phyloP scores from a whole-genome alignment of 805 yeast species.

The Phaffomyces antillensis region DNA sequence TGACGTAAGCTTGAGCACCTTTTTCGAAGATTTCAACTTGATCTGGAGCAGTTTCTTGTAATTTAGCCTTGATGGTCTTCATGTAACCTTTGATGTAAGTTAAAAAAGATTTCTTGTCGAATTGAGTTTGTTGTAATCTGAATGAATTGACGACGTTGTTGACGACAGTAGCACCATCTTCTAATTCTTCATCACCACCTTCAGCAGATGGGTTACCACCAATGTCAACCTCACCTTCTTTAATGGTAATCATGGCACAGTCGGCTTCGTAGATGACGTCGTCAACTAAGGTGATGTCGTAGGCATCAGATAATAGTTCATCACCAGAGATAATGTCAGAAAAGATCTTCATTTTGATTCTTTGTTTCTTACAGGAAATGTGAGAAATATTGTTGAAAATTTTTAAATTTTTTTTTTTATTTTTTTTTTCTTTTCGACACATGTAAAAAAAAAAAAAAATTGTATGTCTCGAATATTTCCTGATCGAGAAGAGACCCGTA shows the following conservation, averaged over 20 bases:
- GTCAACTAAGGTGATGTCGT: slow-evolving; percentile 81
- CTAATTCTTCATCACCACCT: slow-evolving; percentile 73
- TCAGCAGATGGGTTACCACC: slow-evolving; percentile 99
- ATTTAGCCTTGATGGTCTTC: slow-evolving; percentile 89
- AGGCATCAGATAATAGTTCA: slow-evolving; percentile 96
- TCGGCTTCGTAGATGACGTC: slow-evolving; percentile 94
- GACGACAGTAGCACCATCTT: slow-evolving; percentile 83
- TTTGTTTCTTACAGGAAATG: too few species aligned
- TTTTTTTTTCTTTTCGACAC: too few species aligned
- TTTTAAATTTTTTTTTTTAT: too few species aligned
- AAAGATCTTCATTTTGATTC: too few species aligned
- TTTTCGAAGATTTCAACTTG: slow-evolving; percentile 84
- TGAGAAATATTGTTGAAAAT: too few species aligned
- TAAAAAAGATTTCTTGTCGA: slow-evolving; percentile 97
- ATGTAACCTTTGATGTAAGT: slow-evolving; percentile 98
- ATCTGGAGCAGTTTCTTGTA: slow-evolving; percentile 87
- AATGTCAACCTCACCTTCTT: slow-evolving; percentile 91
- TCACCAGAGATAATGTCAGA: slow-evolving; percentile 84
- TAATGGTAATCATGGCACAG: slow-evolving; percentile 86
- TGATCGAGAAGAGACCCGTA: too few species aligned
- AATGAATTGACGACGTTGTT: slow-evolving; percentile 98
- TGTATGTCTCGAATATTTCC: too few species aligned
- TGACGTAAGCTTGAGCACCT: slow-evolving; percentile 94
- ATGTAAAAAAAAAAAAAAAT: too few species aligned
- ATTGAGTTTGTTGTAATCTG: slow-evolving; percentile 92